Evolutionary conservation across 805 yeast genomes (phyloP).

Genomic region (Jamesozyma hellenica): DNA sequence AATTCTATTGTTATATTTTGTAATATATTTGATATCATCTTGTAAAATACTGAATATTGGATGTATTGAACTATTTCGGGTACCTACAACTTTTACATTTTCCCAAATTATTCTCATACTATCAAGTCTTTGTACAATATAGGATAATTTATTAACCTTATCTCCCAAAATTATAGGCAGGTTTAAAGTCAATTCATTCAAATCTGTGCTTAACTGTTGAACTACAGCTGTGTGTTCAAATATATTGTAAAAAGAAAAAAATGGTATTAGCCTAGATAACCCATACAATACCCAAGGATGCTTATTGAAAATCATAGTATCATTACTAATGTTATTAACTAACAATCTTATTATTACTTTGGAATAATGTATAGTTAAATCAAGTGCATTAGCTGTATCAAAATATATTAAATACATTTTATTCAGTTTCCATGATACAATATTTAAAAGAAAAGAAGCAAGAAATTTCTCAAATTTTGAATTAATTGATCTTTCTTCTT

Average conservation of each 20-base stretch:
- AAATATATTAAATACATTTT: conserved; percentile 19
- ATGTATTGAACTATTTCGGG: conserved; percentile 13
- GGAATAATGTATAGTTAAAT: conserved; percentile 12
- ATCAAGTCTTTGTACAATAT: conserved; percentile 13
- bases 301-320: conserved; percentile 13
- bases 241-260: conserved; percentile 20
- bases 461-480: conserved; percentile 21
- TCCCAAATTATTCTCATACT: conserved; percentile 18
- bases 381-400: conserved; percentile 12
- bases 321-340: conserved; percentile 12
- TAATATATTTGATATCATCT: conserved; percentile 16
- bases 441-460: conserved; percentile 11
- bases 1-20: conserved; percentile 4
- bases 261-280: conserved; percentile 15
- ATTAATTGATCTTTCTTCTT: conserved; percentile 9
- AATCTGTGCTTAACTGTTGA: conserved; percentile 15
- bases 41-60: conserved; percentile 22
- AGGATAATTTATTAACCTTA: conserved; percentile 6
- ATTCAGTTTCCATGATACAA: conserved; percentile 22
- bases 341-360: conserved; percentile 14
- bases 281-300: conserved; percentile 18
- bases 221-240: conserved; percentile 11
- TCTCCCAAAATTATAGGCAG: conserved; percentile 12
- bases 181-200: conserved; percentile 13
- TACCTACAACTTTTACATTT: conserved; percentile 14